phyloP scores from a whole-genome alignment of 345 rosid genomes.

The Populus deltoides region DNA sequence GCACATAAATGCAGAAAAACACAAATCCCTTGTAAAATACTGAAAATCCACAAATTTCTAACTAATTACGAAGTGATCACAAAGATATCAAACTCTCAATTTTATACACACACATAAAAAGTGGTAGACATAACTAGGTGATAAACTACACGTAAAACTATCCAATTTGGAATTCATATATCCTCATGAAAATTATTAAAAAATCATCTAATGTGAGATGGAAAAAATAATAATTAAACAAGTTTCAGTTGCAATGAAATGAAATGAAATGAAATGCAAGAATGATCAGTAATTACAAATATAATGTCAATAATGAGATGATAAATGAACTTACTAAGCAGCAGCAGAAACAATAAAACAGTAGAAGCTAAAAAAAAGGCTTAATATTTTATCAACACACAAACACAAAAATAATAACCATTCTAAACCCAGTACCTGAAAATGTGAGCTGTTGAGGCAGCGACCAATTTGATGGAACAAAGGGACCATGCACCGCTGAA shows the following conservation, averaged over 20 bases:
- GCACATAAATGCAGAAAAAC: neutral
- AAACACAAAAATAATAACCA: neutral
- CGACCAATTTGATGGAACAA: constrained; percentile 53
- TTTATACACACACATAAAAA: neutral
- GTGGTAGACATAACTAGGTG: neutral
- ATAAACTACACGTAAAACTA: neutral
- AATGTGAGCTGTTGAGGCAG: constrained; percentile 75
- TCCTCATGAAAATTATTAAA: constrained; percentile 7
- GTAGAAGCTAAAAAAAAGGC: neutral
- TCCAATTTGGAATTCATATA: neutral
- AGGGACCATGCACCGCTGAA: constrained; percentile 77
- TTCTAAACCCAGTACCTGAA: constrained; percentile 50
- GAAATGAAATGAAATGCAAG: neutral
- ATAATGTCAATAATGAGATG: neutral
- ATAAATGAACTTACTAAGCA: neutral
- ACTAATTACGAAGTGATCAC: too few species aligned
- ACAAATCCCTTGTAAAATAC: neutral
- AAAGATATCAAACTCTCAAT: too few species aligned
- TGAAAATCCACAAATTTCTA: too few species aligned
- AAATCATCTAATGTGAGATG: neutral
- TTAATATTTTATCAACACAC: neutral
- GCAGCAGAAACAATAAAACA: neutral
- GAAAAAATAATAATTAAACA: neutral
- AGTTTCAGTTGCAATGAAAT: neutral
- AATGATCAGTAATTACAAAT: neutral